These are phyloP conservation scores for Gelatoporia subvermispora DNA, from an alignment of 768 basidiomycete genomes.

Conservation along the genomic window DNA sequence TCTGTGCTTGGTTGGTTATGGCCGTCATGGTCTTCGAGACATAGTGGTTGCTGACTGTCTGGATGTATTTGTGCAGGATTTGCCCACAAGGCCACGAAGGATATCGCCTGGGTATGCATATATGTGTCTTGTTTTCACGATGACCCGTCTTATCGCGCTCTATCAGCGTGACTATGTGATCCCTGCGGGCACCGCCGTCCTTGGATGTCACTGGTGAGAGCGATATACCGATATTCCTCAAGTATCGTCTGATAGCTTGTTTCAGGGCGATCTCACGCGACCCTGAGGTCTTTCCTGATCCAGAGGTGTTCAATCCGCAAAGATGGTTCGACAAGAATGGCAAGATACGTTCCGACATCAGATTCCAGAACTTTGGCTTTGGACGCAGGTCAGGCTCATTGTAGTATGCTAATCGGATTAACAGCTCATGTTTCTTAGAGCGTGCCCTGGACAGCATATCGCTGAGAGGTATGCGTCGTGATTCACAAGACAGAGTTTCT, in stretches of 20 bases:
- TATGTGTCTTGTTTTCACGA: not conserved
- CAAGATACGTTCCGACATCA: conserved; percentile 20
- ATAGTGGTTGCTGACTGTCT: not conserved
- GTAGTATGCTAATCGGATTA: not conserved
- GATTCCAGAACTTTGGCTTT: conserved; percentile 31
- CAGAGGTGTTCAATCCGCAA: conserved; percentile 26
- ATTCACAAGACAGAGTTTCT: too few species aligned
- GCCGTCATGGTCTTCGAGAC: not conserved
- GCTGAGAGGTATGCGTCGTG: conserved; percentile 26
- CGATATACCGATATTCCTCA: not conserved
- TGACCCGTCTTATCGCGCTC: not conserved
- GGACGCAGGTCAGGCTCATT: conserved; percentile 25
- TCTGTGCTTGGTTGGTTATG: conserved; percentile 27
- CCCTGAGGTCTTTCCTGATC: conserved; percentile 28
- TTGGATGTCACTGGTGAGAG: conserved; percentile 34
- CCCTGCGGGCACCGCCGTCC: conserved; percentile 33
- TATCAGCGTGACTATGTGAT: conserved; percentile 32
- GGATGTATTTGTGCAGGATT: conserved; percentile 39
- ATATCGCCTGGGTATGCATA: conserved; percentile 51
- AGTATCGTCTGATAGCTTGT: not conserved
- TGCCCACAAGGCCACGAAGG: conserved; percentile 58
- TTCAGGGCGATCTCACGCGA: conserved; percentile 29
- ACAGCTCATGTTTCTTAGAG: conserved; percentile 24
- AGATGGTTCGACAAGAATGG: conserved; percentile 30
- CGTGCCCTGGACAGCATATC: conserved; percentile 65